Evolutionary conservation across 2,329 filamentous ascomycete genomes (phyloP), one percentile per base, ranked within the genome.

Genomic region (Paraphoma chrysanthemicola): DNA sequence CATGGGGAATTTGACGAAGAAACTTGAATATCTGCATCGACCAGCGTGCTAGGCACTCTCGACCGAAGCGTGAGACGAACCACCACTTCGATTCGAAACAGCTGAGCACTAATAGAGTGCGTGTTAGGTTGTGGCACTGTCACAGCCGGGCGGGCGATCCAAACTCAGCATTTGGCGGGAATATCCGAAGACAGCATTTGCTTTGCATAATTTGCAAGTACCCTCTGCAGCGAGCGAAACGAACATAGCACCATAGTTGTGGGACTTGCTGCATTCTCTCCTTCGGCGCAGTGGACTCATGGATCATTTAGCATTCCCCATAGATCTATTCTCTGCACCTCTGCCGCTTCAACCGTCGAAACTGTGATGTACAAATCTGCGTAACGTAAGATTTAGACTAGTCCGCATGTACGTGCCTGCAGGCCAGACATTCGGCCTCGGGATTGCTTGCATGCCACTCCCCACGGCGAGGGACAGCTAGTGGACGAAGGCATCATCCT

Each of bases 211-310:
- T 62, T 57, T 63, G 59, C 43, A 53, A 59, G 36, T 45, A 57
- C 48, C 42, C 63, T 61, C 53, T 57, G 54, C 59, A 49, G 44
- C 47, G 48, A 51, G 59, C 59, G 46, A 47, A 61, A 57, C 56
- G 53, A 56, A 63, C 56, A 61, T 54, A 57, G 53, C 57, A 66
- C 53, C 56, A 57, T 51, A 53, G 56, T 61, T 57, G 53, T 62
- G 58, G 60, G 47, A 55, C 66, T 53, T 62, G 66, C 64, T 66
- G 63, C 62, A 62, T 60, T 57, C 56, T 66, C 64, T 73, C 68
- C 64, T 71, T 72, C 61, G 68, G 67, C 70, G 68, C 56, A 59
- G 62, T 63, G 60, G 62, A 58, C 53, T 62, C 58, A 60, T 60
- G 61, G 65, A 57, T 52, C 57, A 63, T 63, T 68, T 64, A 60